phyloP scores from a whole-genome alignment of 2,329 filamentous ascomycete species.

The Hymenoscyphus salicellus region DNA sequence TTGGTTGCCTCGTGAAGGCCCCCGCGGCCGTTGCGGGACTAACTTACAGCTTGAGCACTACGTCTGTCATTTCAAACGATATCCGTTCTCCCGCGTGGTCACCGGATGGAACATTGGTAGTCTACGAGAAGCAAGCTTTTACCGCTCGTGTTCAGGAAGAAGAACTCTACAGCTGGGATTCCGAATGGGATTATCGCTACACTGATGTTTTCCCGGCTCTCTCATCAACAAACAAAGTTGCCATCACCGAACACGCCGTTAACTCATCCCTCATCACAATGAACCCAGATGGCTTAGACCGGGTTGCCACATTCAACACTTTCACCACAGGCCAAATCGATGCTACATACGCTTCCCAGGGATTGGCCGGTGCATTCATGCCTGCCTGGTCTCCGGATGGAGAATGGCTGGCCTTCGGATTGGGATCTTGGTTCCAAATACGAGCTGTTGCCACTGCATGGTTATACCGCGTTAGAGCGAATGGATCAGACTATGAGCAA shows the following conservation, averaged over 20 bases:
- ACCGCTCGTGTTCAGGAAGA: conserved; percentile 37
- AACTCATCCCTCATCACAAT: conserved; percentile 37
- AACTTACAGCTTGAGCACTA: conserved; percentile 22
- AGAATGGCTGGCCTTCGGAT: conserved; percentile 41
- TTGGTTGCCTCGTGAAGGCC: conserved; percentile 24
- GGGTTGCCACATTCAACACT: conserved; percentile 32
- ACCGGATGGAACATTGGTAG: conserved; percentile 22
- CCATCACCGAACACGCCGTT: conserved; percentile 41
- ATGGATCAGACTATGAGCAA: conserved; percentile 29
- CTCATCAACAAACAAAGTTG: conserved; percentile 27
- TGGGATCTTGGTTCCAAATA: conserved; percentile 42
- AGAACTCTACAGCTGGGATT: conserved; percentile 40
- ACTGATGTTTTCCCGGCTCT: conserved; percentile 42
- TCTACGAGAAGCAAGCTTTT: conserved; percentile 33
- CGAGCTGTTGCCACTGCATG: conserved; percentile 29
- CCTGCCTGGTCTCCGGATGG: conserved; percentile 40
- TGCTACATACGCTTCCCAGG: conserved; percentile 25
- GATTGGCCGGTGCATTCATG: conserved; percentile 24
- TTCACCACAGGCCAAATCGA: conserved; percentile 23
- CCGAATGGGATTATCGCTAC: conserved; percentile 43
- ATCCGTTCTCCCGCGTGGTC: conserved; percentile 26
- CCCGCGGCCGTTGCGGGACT: conserved; percentile 15
- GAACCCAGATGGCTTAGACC: conserved; percentile 33
- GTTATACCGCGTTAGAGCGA: conserved; percentile 21
- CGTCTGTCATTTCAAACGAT: conserved; percentile 12